Percentiles rank a stretch among this genome's conserved stretches.
Conservation (phyloP, 2,329 filamentous ascomycete species). For the Sporothrix inflata region DNA sequence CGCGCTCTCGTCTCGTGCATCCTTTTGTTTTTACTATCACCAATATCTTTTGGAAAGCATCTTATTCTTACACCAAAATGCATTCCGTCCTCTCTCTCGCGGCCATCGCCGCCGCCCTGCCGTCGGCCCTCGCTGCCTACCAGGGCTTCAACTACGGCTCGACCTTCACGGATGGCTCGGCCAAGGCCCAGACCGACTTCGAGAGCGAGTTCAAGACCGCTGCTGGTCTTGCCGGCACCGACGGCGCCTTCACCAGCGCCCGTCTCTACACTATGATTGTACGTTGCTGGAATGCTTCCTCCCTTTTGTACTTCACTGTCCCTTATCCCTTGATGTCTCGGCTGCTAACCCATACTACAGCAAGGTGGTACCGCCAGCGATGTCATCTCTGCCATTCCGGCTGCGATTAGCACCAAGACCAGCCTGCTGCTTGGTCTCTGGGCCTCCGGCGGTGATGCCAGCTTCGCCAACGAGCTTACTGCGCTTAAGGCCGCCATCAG, state of each 20-base stretch:
- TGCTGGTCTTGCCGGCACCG: conserved; percentile 63
- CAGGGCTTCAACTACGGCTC: conserved; percentile 75
- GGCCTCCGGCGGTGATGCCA: conserved; percentile 68
- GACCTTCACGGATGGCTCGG: conserved; percentile 60
- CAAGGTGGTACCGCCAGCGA: conserved; percentile 68
- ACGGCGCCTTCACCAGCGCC: conserved; percentile 65
- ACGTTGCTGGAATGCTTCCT: conserved; percentile 36
- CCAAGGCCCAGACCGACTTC: conserved; percentile 67
- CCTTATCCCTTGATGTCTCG: neutral
- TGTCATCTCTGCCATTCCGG: conserved; percentile 74
- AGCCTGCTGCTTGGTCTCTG: conserved; percentile 81
- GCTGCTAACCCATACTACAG: conserved; percentile 27
- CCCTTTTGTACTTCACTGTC: neutral
- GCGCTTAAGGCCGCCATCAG: conserved; percentile 71
- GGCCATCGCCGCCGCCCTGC: conserved; percentile 33
- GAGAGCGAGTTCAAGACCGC: conserved; percentile 71
- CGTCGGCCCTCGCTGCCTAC: conserved; percentile 42
- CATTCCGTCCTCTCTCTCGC: conserved; percentile 28
- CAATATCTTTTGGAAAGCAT: neutral
- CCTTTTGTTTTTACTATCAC: neutral
- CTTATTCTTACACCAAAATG: conserved; percentile 29
- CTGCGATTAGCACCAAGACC: conserved; percentile 80
- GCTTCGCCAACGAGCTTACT: conserved; percentile 71
- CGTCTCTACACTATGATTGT: conserved; percentile 74
- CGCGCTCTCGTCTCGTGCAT: neutral